phyloP scores from a whole-genome alignment of 2,329 filamentous ascomycete species.

The Mariannaea elegans region DNA sequence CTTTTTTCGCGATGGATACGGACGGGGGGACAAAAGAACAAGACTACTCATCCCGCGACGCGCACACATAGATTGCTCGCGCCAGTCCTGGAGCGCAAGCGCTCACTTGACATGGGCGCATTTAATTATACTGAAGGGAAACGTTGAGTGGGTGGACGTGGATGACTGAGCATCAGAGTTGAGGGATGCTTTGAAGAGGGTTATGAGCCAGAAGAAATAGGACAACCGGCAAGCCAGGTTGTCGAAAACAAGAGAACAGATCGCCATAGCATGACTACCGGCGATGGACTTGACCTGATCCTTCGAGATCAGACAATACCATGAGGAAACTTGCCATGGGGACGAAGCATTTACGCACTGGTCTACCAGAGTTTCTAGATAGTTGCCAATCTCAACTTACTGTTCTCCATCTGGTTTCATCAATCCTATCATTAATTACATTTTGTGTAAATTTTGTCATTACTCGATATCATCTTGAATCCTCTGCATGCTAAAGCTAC shows the following conservation, averaged over 20 bases:
- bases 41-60: constrained; percentile 51
- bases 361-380: constrained; percentile 18
- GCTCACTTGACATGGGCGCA: constrained; percentile 36
- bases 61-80: constrained; percentile 51
- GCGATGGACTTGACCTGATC: not conserved
- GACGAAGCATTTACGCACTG: not conserved
- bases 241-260: constrained; percentile 23
- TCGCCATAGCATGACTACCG: not conserved
- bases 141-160: constrained; percentile 31
- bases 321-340: constrained; percentile 5
- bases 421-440: not conserved
- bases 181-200: constrained; percentile 14
- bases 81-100: constrained; percentile 37
- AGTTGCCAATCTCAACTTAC: constrained; percentile 28
- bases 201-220: constrained; percentile 20
- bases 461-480: not conserved
- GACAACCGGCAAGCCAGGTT: constrained; percentile 10
- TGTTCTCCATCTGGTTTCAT: constrained; percentile 9
- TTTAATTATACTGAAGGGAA: constrained; percentile 44
- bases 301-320: not conserved
- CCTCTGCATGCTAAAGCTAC: not conserved
- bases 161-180: constrained; percentile 21
- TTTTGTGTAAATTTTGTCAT: not conserved
- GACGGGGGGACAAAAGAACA: constrained; percentile 45
- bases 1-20: constrained; percentile 43